These are phyloP conservation scores for Zoysia japonica DNA, from an alignment of 176 grass and related monocot genomes.

Conservation along the genomic window DNA sequence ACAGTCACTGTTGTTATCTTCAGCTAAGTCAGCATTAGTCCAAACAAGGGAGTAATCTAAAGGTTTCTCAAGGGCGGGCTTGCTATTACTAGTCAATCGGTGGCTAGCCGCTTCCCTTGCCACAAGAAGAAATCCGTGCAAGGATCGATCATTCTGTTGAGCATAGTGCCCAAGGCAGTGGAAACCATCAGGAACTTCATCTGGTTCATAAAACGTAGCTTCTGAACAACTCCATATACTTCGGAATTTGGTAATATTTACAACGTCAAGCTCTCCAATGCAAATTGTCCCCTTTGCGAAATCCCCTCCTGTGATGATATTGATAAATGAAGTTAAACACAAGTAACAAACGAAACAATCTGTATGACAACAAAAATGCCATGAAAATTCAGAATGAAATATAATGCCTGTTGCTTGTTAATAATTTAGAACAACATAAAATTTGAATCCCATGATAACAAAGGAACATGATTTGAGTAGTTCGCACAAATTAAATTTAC, in stretches of 20 bases:
- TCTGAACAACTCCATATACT: slow-evolving; percentile 67
- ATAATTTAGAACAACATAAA: background rate
- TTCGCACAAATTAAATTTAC: slow-evolving; percentile 16
- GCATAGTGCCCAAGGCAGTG: slow-evolving; percentile 84
- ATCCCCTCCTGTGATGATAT: slow-evolving; percentile 55
- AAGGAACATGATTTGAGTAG: background rate
- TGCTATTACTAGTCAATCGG: slow-evolving; percentile 8
- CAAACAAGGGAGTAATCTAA: slow-evolving; percentile 78
- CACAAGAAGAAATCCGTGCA: slow-evolving; percentile 79
- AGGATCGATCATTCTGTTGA: slow-evolving; percentile 51
- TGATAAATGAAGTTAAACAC: slow-evolving; percentile 22
- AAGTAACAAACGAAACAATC: background rate
- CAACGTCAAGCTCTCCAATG: slow-evolving; percentile 74
- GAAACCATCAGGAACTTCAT: slow-evolving; percentile 70
- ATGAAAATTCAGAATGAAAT: background rate
- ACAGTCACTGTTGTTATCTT: slow-evolving; percentile 58
- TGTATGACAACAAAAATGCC: background rate
- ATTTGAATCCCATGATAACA: background rate
- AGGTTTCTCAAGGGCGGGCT: slow-evolving; percentile 71
- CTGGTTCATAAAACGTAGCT: slow-evolving; percentile 79
- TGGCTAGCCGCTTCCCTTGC: slow-evolving; percentile 54
- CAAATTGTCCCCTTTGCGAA: slow-evolving; percentile 69
- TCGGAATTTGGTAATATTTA: slow-evolving; percentile 51
- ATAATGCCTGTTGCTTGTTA: too few species aligned
- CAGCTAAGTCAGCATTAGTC: slow-evolving; percentile 46